These are phyloP conservation scores for Pyrrhoderma noxium DNA, from an alignment of 1,284 basidiomycete genomes.

Conservation along the genomic window DNA sequence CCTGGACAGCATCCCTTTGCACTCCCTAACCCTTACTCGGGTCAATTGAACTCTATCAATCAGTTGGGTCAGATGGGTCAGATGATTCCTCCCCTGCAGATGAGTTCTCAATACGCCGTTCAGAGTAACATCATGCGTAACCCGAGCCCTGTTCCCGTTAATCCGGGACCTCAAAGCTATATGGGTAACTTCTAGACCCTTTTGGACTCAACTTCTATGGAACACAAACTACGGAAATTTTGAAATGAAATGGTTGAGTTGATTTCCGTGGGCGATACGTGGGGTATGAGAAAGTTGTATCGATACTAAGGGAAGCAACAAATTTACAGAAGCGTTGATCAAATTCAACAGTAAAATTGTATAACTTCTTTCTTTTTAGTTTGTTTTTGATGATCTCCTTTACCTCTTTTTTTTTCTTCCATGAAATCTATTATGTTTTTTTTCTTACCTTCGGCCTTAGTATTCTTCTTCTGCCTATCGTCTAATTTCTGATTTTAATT, in stretches of 20 bases:
- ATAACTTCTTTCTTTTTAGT: background rate
- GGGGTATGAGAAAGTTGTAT: too few species aligned
- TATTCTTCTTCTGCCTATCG: background rate
- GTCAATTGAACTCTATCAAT: constrained; percentile 17
- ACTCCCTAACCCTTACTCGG: constrained; percentile 42
- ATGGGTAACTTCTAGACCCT: constrained; percentile 34
- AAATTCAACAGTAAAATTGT: too few species aligned
- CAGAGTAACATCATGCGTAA: constrained; percentile 70
- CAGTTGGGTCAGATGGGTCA: constrained; percentile 50
- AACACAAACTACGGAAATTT: constrained; percentile 4
- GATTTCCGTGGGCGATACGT: too few species aligned
- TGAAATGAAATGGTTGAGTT: background rate
- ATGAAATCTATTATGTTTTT: constrained; percentile 6
- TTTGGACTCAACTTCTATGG: constrained; percentile 27
- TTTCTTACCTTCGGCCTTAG: background rate
- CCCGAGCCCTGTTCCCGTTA: constrained; percentile 54
- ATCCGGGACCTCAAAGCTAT: constrained; percentile 44
- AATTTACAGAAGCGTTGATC: too few species aligned
- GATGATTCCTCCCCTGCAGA: constrained; percentile 66
- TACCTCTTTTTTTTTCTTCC: constrained; percentile 19
- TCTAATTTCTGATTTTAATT: constrained; percentile 12
- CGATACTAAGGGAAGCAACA: too few species aligned
- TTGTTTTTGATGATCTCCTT: constrained; percentile 7
- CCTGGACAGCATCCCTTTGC: constrained; percentile 40
- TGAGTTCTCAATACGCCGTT: constrained; percentile 59